These are phyloP conservation scores for Nitzschia sp. DNA, from an alignment of 108 stramenopile species.

Conservation along the genomic window DNA sequence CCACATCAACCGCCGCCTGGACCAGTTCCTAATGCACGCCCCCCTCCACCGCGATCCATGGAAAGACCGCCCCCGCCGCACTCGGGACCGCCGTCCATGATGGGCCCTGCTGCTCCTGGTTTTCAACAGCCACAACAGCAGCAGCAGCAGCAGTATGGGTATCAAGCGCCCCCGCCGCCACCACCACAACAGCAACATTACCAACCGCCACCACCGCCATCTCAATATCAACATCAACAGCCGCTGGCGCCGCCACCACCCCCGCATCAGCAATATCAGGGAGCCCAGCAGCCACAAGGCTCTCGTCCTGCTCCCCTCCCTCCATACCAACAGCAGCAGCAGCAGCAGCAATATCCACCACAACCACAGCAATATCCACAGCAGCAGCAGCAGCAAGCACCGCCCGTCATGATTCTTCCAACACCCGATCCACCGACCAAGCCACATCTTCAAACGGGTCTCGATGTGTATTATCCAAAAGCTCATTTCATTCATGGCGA, in stretches of 20 bases:
- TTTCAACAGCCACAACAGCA: slow-evolving; percentile 3
- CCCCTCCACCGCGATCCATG: too few species aligned
- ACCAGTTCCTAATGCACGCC: too few species aligned
- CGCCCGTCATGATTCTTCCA: neutral
- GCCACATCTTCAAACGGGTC: slow-evolving; percentile 1
- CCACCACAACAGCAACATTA: too few species aligned
- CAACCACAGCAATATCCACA: slow-evolving; percentile 14
- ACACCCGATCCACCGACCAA: slow-evolving; percentile 13
- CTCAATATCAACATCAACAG: slow-evolving; percentile 6
- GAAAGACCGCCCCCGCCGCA: neutral
- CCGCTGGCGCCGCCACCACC: slow-evolving; percentile 16
- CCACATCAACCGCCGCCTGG: too few species aligned
- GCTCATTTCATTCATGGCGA: slow-evolving; percentile 16
- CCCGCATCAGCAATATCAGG: neutral
- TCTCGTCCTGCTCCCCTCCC: slow-evolving; percentile 1
- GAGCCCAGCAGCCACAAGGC: too few species aligned
- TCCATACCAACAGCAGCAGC: neutral
- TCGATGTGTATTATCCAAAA: slow-evolving; percentile 29
- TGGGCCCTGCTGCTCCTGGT: too few species aligned
- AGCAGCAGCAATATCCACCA: neutral
- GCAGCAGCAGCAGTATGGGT: neutral
- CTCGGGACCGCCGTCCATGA: too few species aligned
- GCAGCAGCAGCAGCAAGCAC: neutral
- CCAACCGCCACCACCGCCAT: neutral
- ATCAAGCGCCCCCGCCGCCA: neutral